Percentiles rank a stretch among this genome's conserved stretches.
Evolutionary conservation across 2,329 filamentous ascomycete genomes (phyloP).

Genomic region (Exophiala oligosperma): DNA sequence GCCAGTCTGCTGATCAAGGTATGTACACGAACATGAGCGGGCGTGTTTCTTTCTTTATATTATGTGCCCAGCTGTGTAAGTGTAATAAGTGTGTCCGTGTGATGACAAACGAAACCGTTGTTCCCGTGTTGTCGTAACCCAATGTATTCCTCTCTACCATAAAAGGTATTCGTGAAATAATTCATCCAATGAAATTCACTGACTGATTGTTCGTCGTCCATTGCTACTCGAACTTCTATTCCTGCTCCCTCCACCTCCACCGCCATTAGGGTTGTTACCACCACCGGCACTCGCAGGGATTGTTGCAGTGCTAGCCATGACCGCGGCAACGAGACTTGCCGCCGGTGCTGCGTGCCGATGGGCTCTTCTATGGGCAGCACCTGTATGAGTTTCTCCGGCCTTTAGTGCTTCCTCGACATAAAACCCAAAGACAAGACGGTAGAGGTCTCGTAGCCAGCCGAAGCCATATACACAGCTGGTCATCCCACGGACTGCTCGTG

Average conservation of each 20-base stretch:
- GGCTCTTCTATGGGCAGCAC: neutral
- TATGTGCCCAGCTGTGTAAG: no score
- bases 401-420: slow-evolving; percentile 70
- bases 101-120: no score
- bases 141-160: no score
- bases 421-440: slow-evolving; percentile 81
- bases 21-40: no score
- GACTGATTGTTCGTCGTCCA: slow-evolving; percentile 11
- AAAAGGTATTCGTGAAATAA: no score
- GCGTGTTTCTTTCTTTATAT: no score
- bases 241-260: neutral
- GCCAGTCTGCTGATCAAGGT: no score
- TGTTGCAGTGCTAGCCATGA: slow-evolving; percentile 10
- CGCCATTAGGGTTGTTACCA: neutral
- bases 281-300: slow-evolving; percentile 1
- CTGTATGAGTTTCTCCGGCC: slow-evolving; percentile 3
- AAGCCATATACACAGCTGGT: slow-evolving; percentile 67
- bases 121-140: no score
- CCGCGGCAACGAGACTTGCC: slow-evolving; percentile 19
- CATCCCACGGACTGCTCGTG: slow-evolving; percentile 77
- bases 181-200: neutral
- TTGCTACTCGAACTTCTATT: slow-evolving; percentile 4
- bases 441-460: slow-evolving; percentile 77
- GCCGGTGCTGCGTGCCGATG: slow-evolving; percentile 6
- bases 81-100: no score